These are phyloP conservation scores for Ceriops decandra DNA, from an alignment of 345 rosid genomes.

Conservation along the genomic window DNA sequence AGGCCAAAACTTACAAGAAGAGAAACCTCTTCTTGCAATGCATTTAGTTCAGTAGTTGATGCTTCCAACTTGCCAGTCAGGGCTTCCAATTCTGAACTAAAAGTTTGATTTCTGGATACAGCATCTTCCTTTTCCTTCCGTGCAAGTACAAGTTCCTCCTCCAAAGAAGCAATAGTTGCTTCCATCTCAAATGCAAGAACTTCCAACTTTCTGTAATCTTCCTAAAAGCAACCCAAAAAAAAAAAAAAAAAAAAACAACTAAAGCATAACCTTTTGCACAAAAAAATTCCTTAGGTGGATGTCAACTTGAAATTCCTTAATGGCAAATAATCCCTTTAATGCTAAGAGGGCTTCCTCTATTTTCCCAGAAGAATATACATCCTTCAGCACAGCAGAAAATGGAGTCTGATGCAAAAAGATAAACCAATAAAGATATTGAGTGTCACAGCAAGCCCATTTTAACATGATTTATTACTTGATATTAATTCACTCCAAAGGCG, in stretches of 20 bases:
- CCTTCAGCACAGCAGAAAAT: too few species aligned
- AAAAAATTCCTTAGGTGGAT: slow-evolving; percentile 10
- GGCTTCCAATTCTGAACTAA: slow-evolving; percentile 52
- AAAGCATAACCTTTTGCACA: slow-evolving; percentile 4
- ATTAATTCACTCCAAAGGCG: background rate
- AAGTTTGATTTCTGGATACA: slow-evolving; percentile 40
- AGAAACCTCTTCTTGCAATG: slow-evolving; percentile 47
- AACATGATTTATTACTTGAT: background rate
- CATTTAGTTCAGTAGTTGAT: slow-evolving; percentile 47
- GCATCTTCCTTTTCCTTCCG: slow-evolving; percentile 54
- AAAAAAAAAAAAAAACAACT: slow-evolving; percentile 1
- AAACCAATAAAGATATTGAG: background rate
- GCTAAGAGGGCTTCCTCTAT: background rate
- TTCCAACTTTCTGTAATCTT: slow-evolving; percentile 68
- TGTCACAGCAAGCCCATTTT: too few species aligned
- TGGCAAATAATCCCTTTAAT: background rate
- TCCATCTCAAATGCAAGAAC: slow-evolving; percentile 93
- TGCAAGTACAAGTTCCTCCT: slow-evolving; percentile 60
- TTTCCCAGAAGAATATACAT: too few species aligned
- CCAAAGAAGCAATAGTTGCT: slow-evolving; percentile 75
- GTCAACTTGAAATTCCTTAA: slow-evolving; percentile 6
- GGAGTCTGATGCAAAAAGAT: background rate
- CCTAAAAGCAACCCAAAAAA: slow-evolving; percentile 43
- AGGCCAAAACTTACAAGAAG: slow-evolving; percentile 45
- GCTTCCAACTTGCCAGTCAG: slow-evolving; percentile 40